Base-by-base conservation (phyloP, 768 basidiomycete genomes). In the Daedaleopsis nitida region DNA sequence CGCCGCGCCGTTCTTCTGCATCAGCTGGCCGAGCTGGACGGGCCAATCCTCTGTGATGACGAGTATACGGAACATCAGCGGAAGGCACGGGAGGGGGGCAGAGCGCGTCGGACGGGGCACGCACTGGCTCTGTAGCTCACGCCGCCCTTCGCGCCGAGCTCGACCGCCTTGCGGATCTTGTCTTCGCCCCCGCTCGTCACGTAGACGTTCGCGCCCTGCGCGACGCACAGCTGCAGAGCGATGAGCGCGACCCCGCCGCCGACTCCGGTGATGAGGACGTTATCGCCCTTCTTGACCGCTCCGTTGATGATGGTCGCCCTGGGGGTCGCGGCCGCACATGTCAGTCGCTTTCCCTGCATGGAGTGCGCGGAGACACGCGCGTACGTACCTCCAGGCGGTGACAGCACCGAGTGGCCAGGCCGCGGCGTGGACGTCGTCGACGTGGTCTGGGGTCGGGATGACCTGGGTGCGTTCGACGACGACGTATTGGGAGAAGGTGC, bases 171-270 rank as follows among this genome's bases (percentile, higher is more conserved):
- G 51, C 76, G 72, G 50, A 95, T 85, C 77, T 94, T 94, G 10
- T 84, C 83, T 27, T 80, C 76, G 48, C 73, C 84, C 10, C 89
- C 83, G 62, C 89, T 91, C 5, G 93, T 91, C 23, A 94, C 91
- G 71, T 87, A 94, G n/a, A 94, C 91, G 37, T 82, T 82, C 1
- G 90, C 88, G 32, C 92, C 89, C 56, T 80, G 81, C 0, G 89
- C 91, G 4, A 92, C 67, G 69, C 86, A 89, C 10, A 94, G 73
- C 71, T 95, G 92, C 61, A 94, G 73, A 0, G 89, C 86, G 43
- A 85, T 66, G 32, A 94, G 78, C 0, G 93, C 93, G 42, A 95
- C 93, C 13, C 93, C 92, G 19, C 92, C 92, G 23, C 92, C 91
- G 47, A 90, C 84, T 17, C 91, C 91, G 0, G 90, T 91, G 60